phyloP scores from a whole-genome alignment of 2,329 filamentous ascomycete genomes.

The Beauveria scarabaeidicola region DNA sequence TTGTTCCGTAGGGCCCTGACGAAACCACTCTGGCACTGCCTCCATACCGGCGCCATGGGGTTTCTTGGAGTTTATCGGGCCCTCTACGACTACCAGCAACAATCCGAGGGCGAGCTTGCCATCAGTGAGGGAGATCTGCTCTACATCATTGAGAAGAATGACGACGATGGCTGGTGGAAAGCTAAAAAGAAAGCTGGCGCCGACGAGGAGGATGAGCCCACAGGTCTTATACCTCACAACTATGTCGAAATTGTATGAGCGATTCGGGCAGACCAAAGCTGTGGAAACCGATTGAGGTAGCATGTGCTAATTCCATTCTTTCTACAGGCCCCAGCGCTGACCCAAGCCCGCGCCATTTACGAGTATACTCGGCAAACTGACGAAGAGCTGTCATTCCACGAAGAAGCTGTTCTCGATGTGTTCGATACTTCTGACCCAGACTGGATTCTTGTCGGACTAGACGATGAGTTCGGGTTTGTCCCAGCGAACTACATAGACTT shows the following conservation, averaged over 20 bases:
- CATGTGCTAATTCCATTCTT: constrained; percentile 11
- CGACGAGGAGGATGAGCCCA: constrained; percentile 84
- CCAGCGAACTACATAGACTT: constrained; percentile 93
- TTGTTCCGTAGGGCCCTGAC: background rate
- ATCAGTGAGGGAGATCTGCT: constrained; percentile 82
- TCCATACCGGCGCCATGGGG: constrained; percentile 56
- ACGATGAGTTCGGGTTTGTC: constrained; percentile 85
- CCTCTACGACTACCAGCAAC: constrained; percentile 85
- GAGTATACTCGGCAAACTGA: constrained; percentile 97
- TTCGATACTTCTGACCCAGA: constrained; percentile 90
- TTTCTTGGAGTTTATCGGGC: constrained; percentile 89
- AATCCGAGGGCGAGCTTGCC: constrained; percentile 75
- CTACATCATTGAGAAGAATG: constrained; percentile 76
- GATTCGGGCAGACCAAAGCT: background rate
- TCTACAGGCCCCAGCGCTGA: constrained; percentile 52
- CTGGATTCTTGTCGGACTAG: constrained; percentile 85
- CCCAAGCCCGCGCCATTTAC: constrained; percentile 84
- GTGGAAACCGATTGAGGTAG: background rate
- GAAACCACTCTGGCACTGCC: background rate
- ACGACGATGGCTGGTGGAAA: constrained; percentile 84
- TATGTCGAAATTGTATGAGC: constrained; percentile 76
- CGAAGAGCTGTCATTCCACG: constrained; percentile 91
- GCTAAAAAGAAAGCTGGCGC: constrained; percentile 80
- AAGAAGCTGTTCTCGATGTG: constrained; percentile 74
- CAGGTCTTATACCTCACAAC: constrained; percentile 85